Percentiles rank a stretch among this genome's conserved stretches.
phyloP scores from a whole-genome alignment of 352 stramenopile genomes.

The Pythium plurisporium region DNA sequence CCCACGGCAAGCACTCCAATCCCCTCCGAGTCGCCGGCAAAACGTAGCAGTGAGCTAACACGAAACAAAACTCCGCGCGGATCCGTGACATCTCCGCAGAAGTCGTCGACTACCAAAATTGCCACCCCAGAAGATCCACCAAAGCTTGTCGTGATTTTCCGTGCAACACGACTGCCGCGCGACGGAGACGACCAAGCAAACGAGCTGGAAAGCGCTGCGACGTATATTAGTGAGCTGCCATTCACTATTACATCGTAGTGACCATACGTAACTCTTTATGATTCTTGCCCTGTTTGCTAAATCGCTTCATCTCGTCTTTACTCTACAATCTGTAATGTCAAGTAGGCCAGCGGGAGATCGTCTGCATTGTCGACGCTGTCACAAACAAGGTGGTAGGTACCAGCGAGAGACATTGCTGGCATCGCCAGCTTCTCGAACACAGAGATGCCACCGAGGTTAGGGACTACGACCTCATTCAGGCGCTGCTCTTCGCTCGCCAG shows the following conservation, averaged over 20 bases:
- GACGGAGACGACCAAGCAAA: constrained; percentile 26
- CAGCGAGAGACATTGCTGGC: constrained; percentile 25
- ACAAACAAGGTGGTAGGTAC: constrained; percentile 40
- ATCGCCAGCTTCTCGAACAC: constrained; percentile 28
- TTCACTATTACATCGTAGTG: constrained; percentile 32
- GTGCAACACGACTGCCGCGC: constrained; percentile 35
- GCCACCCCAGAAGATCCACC: not conserved
- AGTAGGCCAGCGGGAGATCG: not conserved
- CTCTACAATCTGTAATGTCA: constrained; percentile 8
- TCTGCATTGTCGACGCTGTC: constrained; percentile 28
- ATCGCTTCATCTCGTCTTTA: not conserved
- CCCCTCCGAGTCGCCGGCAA: not conserved
- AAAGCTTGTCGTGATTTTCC: constrained; percentile 43
- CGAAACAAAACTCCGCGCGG: constrained; percentile 10
- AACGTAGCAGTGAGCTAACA: constrained; percentile 3
- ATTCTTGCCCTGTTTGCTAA: not conserved
- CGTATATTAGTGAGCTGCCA: constrained; percentile 38
- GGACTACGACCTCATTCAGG: constrained; percentile 12
- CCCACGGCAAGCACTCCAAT: not conserved
- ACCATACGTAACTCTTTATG: too few relatives aligned
- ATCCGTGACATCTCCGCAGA: constrained; percentile 1
- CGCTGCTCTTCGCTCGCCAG: not conserved
- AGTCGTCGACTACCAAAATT: not conserved
- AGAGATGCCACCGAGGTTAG: constrained; percentile 23
- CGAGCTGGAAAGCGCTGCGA: constrained; percentile 27